Conservation (phyloP, 331 rosid species). For the Quercus phellos region DNA sequence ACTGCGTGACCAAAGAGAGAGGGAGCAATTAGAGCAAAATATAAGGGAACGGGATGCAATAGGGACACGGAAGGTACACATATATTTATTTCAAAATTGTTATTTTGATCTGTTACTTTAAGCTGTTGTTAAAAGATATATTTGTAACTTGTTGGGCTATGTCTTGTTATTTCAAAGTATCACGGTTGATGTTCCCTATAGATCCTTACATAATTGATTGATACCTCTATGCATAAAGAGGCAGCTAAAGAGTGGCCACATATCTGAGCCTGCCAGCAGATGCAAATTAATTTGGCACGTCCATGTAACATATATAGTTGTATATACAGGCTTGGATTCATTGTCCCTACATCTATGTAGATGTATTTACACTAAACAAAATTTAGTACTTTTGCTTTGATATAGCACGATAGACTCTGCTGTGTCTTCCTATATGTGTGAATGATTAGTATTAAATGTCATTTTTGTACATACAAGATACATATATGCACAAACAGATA, state of each 20-base stretch:
- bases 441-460: neutral
- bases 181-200: neutral
- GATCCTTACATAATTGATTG: neutral
- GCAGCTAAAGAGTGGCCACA: neutral
- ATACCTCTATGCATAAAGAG: neutral
- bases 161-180: neutral
- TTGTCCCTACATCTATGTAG: neutral
- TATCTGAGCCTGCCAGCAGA: neutral
- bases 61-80: conserved; percentile 68
- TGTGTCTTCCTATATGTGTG: no score
- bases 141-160: neutral
- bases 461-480: neutral
- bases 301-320: neutral
- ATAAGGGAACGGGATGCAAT: conserved; percentile 78
- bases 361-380: neutral
- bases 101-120: neutral
- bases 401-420: no score
- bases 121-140: neutral
- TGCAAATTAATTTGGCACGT: neutral
- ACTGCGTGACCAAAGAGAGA: conserved; percentile 83
- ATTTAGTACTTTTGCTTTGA: neutral
- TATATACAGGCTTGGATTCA: neutral
- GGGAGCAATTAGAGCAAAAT: conserved; percentile 77
- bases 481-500: neutral
- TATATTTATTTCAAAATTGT: neutral